Percentiles rank a stretch among this genome's conserved stretches.
These are phyloP conservation scores for Alloteropsis semialata DNA, from an alignment of 176 grass and related monocot genomes.

Conservation along the genomic window DNA sequence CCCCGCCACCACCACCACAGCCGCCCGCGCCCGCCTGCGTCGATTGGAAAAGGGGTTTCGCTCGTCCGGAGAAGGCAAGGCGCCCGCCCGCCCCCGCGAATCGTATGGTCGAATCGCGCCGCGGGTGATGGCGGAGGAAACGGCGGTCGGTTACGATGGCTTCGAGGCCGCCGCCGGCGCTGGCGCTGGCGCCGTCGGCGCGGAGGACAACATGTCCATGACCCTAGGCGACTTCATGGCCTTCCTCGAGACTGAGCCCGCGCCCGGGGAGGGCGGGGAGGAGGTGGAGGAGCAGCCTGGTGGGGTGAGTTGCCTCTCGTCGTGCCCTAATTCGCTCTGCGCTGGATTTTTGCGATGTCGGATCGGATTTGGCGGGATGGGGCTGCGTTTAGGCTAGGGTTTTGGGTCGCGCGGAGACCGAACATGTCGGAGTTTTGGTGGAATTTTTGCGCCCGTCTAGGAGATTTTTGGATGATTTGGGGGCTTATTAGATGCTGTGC, in stretches of 20 bases:
- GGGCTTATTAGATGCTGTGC: neutral
- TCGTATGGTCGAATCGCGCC: slow-evolving; percentile 46
- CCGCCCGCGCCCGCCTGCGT: slow-evolving; percentile 6
- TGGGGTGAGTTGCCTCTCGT: slow-evolving; percentile 22
- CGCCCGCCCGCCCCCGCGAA: neutral
- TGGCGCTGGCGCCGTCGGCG: neutral
- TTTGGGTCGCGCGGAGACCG: slow-evolving; percentile 19
- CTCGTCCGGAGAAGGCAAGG: slow-evolving; percentile 6
- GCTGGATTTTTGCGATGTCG: neutral
- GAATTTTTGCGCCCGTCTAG: neutral
- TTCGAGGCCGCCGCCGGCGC: neutral
- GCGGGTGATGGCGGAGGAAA: slow-evolving; percentile 53
- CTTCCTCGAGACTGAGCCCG: slow-evolving; percentile 48
- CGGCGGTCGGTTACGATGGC: slow-evolving; percentile 29
- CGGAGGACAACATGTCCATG: slow-evolving; percentile 71
- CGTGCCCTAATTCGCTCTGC: slow-evolving; percentile 25
- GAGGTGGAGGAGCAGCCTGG: neutral
- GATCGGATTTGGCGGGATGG: slow-evolving; percentile 27
- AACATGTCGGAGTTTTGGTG: neutral
- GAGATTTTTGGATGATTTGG: neutral
- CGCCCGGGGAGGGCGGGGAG: neutral
- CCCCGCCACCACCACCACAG: slow-evolving; percentile 2
- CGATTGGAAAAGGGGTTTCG: slow-evolving; percentile 8
- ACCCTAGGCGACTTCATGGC: slow-evolving; percentile 50
- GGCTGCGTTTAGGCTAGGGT: slow-evolving; percentile 21